phyloP scores from a whole-genome alignment of 345 rosid species.

The Arabidopsis arenosa region DNA sequence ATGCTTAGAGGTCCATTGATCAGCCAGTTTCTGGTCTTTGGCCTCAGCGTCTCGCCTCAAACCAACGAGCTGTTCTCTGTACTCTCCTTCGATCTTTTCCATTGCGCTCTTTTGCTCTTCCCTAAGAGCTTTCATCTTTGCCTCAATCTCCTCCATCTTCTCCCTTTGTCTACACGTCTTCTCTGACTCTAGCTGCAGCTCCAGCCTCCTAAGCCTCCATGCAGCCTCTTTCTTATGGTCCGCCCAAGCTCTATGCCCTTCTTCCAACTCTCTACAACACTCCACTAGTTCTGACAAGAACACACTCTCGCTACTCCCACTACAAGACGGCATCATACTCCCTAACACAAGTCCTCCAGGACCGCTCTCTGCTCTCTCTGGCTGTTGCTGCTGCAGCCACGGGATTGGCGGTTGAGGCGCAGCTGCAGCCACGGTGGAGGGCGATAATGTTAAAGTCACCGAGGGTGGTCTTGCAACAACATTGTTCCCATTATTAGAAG shows the following conservation, averaged over 20 bases:
- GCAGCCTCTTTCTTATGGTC: constrained; percentile 94
- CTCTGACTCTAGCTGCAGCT: constrained; percentile 93
- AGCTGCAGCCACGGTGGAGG: constrained; percentile 72
- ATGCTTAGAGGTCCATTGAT: constrained; percentile 85
- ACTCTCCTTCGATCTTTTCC: constrained; percentile 83
- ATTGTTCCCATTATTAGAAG: constrained; percentile 54
- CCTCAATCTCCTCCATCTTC: constrained; percentile 88
- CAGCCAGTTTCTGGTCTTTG: constrained; percentile 88
- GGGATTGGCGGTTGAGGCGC: constrained; percentile 73
- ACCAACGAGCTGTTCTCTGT: constrained; percentile 70
- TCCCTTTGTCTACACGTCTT: constrained; percentile 75
- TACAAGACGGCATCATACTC: constrained; percentile 52
- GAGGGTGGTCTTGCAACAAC: constrained; percentile 72
- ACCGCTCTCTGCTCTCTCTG: constrained; percentile 50
- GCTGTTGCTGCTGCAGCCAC: constrained; percentile 82
- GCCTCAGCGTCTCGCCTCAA: constrained; percentile 82
- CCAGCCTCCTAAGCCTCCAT: constrained; percentile 92
- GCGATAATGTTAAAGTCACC: constrained; percentile 79
- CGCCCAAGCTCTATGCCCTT: constrained; percentile 82
- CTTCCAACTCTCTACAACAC: constrained; percentile 91
- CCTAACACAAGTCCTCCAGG: constrained; percentile 57
- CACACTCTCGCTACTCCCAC: constrained; percentile 52
- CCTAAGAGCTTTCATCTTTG: constrained; percentile 79
- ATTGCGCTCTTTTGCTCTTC: constrained; percentile 78
- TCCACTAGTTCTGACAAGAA: constrained; percentile 75